A percentile compares a stretch with the other conserved stretches of the same genome.
These are phyloP conservation scores for Diplodia scrobiculata DNA, from an alignment of 2,329 filamentous ascomycete species.

Conservation along the genomic window DNA sequence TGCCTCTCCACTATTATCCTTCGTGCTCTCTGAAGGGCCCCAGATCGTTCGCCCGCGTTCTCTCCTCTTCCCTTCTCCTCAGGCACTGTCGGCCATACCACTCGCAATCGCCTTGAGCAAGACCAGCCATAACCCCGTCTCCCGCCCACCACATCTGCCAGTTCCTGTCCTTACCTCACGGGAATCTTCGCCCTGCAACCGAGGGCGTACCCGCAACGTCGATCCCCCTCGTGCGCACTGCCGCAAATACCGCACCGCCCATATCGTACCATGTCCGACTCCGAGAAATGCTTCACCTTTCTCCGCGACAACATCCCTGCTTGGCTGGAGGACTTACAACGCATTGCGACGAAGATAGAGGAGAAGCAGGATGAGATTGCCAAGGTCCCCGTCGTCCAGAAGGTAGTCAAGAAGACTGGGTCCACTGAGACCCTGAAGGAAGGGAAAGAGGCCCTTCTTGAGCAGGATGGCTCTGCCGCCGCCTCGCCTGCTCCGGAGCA, in stretches of 20 bases:
- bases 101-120: neutral
- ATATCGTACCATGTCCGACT: slow-evolving; percentile 42
- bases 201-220: slow-evolving; percentile 6
- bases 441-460: slow-evolving; percentile 21
- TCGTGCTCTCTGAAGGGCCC: slow-evolving; percentile 12
- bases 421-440: slow-evolving; percentile 44
- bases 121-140: neutral
- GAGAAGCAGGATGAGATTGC: slow-evolving; percentile 42
- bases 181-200: neutral
- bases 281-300: slow-evolving; percentile 43
- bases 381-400: slow-evolving; percentile 38
- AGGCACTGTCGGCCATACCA: neutral
- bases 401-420: slow-evolving; percentile 41
- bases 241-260: slow-evolving; percentile 19
- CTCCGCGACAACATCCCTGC: slow-evolving; percentile 44
- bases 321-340: slow-evolving; percentile 43
- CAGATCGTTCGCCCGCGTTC: slow-evolving; percentile 3
- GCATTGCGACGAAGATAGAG: slow-evolving; percentile 40
- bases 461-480: slow-evolving; percentile 30
- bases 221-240: slow-evolving; percentile 13
- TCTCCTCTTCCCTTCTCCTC: slow-evolving; percentile 8
- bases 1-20: slow-evolving; percentile 27
- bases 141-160: neutral
- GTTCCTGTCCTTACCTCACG: slow-evolving; percentile 10
- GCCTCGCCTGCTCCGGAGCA: slow-evolving; percentile 33